A percentile compares a stretch with the other conserved stretches of the same genome.
These are phyloP conservation scores for Solanum hybrid DNA, from an alignment of 305 asterid species.

Conservation along the genomic window DNA sequence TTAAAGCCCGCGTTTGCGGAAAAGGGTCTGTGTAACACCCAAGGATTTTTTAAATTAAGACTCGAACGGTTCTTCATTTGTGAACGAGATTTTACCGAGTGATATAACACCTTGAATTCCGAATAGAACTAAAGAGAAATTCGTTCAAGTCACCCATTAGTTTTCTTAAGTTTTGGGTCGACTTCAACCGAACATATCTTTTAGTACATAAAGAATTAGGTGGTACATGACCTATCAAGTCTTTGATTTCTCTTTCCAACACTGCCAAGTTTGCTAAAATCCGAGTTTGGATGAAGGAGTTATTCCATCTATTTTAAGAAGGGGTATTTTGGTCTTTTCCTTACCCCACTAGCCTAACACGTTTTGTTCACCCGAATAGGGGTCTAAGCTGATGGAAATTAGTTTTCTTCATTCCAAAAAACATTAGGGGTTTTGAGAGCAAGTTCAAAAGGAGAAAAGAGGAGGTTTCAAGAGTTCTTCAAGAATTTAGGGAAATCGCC, in stretches of 20 bases:
- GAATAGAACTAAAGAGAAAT: too few relatives aligned
- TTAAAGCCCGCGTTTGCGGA: too few relatives aligned
- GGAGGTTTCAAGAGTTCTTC: not conserved
- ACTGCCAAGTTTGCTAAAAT: not conserved
- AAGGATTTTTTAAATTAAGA: accelerated
- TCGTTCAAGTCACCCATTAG: too few relatives aligned
- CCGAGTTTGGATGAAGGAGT: not conserved
- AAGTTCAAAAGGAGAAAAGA: not conserved
- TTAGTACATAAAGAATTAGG: not conserved
- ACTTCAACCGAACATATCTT: not conserved
- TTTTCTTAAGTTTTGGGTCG: not conserved
- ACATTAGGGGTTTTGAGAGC: not conserved
- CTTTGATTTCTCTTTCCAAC: too few relatives aligned
- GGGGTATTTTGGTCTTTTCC: not conserved
- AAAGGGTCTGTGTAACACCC: too few relatives aligned
- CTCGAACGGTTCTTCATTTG: too few relatives aligned
- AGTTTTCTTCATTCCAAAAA: not conserved
- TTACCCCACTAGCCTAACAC: not conserved
- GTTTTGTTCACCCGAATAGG: not conserved
- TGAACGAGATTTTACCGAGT: too few relatives aligned
- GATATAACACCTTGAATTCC: too few relatives aligned
- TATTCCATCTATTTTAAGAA: too few relatives aligned
- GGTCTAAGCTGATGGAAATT: not conserved
- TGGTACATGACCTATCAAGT: not conserved
- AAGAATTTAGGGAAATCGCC: not conserved